Evolutionary conservation across 116 monocot species (phyloP).

Genomic region (Iris pallida): DNA sequence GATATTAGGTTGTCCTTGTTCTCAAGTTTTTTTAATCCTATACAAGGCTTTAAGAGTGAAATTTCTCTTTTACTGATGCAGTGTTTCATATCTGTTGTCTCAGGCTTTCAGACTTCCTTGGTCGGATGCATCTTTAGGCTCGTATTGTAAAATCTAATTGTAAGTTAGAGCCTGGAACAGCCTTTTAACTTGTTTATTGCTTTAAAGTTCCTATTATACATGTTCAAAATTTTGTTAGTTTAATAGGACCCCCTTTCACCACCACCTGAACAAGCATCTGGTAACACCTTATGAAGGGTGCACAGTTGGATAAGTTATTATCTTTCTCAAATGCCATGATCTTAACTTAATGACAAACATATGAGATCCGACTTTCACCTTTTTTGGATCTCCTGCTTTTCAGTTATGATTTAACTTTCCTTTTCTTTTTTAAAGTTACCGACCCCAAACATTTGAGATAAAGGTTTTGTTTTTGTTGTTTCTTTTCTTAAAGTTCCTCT

Average conservation of each 20-base stretch:
- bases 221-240: neutral
- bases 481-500: neutral
- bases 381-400: too few relatives aligned
- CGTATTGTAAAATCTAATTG: slow-evolving; percentile 16
- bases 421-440: too few relatives aligned
- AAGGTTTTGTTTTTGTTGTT: neutral
- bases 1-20: slow-evolving; percentile 59
- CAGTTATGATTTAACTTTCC: too few relatives aligned
- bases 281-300: neutral
- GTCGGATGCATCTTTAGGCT: slow-evolving; percentile 47
- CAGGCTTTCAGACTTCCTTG: slow-evolving; percentile 87
- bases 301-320: neutral
- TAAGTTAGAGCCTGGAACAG: slow-evolving; percentile 16
- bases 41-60: neutral
- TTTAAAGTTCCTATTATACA: neutral
- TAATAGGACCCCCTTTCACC: neutral
- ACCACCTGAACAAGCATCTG: neutral
- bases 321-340: neutral
- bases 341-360: neutral
- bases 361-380: neutral
- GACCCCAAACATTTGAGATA: too few relatives aligned
- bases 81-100: slow-evolving; percentile 2
- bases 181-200: neutral
- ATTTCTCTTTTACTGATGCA: neutral
- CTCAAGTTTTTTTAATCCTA: neutral